These are phyloP conservation scores for Beauveria bassiana DNA, from an alignment of 2,329 filamentous ascomycete species.

Conservation along the genomic window DNA sequence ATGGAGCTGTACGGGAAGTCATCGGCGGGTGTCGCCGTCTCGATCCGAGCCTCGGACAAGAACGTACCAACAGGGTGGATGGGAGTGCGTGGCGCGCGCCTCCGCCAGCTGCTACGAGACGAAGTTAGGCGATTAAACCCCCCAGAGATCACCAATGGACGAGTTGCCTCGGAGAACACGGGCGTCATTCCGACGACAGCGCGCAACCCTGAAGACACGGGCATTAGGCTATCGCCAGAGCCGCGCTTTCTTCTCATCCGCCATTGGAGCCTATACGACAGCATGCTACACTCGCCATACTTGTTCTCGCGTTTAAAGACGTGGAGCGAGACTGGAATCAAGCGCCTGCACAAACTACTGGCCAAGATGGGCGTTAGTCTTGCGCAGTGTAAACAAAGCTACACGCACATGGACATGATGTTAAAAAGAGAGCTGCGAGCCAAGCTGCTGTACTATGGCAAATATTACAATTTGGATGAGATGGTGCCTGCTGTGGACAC, in stretches of 20 bases:
- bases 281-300: constrained; percentile 96
- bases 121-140: constrained; percentile 93
- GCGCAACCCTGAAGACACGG: constrained; percentile 79
- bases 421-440: constrained; percentile 80
- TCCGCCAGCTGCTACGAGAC: constrained; percentile 79
- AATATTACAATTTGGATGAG: constrained; percentile 87
- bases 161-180: constrained; percentile 55
- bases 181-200: constrained; percentile 88
- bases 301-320: constrained; percentile 86
- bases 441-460: constrained; percentile 83
- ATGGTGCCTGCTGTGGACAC: constrained; percentile 75
- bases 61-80: constrained; percentile 64
- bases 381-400: constrained; percentile 88
- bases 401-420: constrained; percentile 98
- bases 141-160: constrained; percentile 56
- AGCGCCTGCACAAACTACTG: constrained; percentile 84
- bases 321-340: constrained; percentile 85
- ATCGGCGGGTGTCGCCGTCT: constrained; percentile 66
- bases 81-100: constrained; percentile 71
- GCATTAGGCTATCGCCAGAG: constrained; percentile 87
- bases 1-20: constrained; percentile 86
- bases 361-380: constrained; percentile 98
- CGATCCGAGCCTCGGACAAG: constrained; percentile 46
- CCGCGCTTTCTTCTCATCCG: constrained; percentile 86
- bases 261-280: constrained; percentile 97